Base-by-base conservation (phyloP, 176 grass and related monocot species). In the Avena insularis region DNA sequence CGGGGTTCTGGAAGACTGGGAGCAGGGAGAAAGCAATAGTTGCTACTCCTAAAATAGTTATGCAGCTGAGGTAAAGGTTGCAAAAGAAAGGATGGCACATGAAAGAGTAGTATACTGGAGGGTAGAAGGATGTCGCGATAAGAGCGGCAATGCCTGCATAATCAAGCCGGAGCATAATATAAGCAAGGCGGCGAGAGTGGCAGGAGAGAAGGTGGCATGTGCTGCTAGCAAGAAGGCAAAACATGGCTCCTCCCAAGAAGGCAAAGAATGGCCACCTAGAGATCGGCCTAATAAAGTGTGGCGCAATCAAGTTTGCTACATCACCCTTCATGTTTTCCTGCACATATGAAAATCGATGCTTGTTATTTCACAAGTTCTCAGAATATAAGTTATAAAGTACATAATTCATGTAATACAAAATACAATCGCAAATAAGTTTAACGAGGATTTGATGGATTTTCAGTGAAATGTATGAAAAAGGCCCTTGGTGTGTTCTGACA, bases 181-280 rank as follows among this genome's bases (percentile, higher is more conserved):
- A 97, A 0, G 95, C 90, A 70, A 97, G 46, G 19, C 88, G 88
- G 23, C 89, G 86, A 13, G 95, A 97, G 82, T 97, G 95, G 49
- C 95, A 97, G 19, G 95, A 97, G 50, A 97, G 88, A 74, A 97
- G 95, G 65, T 97, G 95, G 71, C 95, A 97, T 7, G 87, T 86
- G 31, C 95, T 97, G 65, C 95, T 97, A n/a, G 95, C 92, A 31
- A 97, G 92, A 56, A 97, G 92, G 87, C 95, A 97, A 46, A 97
- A 97, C 95, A 97, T 93, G 68, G 95, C 87, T 29, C 95, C 95
- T 77, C 92, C 90, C 86, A 97, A 67, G 63, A 97, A 97, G 15
- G 92, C 89, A 45, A 79, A 97, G 80, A 94, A 94, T 11, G 95
- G 95, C 95, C 92, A 97, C 20, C 95, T 85, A 8, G 92, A 63